phyloP scores from a whole-genome alignment of 2,329 filamentous ascomycete genomes.

The Talaromyces sp. region DNA sequence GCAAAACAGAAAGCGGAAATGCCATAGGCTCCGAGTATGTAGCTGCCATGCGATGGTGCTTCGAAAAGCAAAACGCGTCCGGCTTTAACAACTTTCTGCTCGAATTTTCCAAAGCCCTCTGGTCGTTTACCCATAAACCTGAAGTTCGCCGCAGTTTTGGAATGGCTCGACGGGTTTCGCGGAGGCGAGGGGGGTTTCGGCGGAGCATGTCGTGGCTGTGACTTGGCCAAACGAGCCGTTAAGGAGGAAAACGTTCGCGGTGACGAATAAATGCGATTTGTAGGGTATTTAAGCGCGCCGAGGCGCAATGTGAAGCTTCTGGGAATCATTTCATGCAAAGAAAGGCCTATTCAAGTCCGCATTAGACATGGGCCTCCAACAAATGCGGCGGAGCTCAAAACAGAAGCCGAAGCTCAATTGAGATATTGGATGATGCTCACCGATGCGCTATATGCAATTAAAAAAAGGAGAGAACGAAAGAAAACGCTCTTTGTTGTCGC shows the following conservation, averaged over 20 bases:
- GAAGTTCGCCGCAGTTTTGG: constrained; percentile 10
- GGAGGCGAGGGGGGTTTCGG: constrained; percentile 12
- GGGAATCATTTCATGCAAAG: background rate
- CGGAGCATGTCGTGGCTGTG: constrained; percentile 5
- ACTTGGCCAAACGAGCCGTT: constrained; percentile 18
- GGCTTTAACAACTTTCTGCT: constrained; percentile 49
- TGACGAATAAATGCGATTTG: constrained; percentile 14
- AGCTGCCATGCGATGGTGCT: constrained; percentile 60
- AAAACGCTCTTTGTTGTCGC: background rate
- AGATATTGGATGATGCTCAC: background rate
- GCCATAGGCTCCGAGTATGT: constrained; percentile 57
- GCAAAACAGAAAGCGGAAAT: constrained; percentile 52
- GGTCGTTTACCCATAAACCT: constrained; percentile 23
- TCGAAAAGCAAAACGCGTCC: constrained; percentile 60
- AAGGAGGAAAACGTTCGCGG: constrained; percentile 14
- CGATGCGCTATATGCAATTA: background rate
- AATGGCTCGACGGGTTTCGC: constrained; percentile 8
- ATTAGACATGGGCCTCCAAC: background rate
- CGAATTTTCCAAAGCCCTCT: constrained; percentile 49
- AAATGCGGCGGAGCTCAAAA: background rate
- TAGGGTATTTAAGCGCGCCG: constrained; percentile 23
- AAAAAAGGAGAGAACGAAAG: background rate
- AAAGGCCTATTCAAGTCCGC: constrained; percentile 2
- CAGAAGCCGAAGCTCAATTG: background rate
- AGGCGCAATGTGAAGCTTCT: constrained; percentile 20